phyloP scores from a whole-genome alignment of 2,329 filamentous ascomycete genomes.

The Clonostachys rosea region DNA sequence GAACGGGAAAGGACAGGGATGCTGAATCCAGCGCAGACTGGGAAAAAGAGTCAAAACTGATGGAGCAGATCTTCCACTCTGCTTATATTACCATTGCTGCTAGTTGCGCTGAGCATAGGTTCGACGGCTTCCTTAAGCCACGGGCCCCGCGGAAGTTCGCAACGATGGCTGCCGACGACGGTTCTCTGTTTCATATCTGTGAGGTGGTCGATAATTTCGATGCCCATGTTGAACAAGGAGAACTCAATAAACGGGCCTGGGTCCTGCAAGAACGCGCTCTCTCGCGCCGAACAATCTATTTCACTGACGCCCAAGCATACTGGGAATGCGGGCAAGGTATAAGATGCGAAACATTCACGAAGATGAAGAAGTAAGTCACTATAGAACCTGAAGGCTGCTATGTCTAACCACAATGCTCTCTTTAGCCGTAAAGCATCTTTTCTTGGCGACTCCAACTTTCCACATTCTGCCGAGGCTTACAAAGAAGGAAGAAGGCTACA shows the following conservation, averaged over 20 bases:
- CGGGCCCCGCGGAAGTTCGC: neutral
- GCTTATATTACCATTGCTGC: neutral
- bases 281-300: conserved; percentile 27
- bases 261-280: conserved; percentile 30
- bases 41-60: neutral
- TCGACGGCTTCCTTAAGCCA: conserved; percentile 7
- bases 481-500: conserved; percentile 4
- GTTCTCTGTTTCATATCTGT: conserved; percentile 1
- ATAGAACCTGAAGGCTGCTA: neutral
- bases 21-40: neutral
- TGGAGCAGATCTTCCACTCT: neutral
- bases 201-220: conserved; percentile 23
- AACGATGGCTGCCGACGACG: neutral
- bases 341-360: neutral
- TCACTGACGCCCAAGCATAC: conserved; percentile 13
- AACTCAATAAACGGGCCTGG: conserved; percentile 27
- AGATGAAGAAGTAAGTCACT: neutral
- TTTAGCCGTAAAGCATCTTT: conserved; percentile 14
- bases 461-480: conserved; percentile 8
- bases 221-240: conserved; percentile 17
- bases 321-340: neutral
- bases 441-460: conserved; percentile 19
- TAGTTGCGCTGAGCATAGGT: neutral
- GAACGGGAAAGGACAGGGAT: neutral
- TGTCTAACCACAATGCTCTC: neutral